Percentiles rank a stretch among this genome's conserved stretches.
These are phyloP conservation scores for Wickerhamiella occidentalis DNA, from an alignment of 805 yeast species.

Conservation along the genomic window DNA sequence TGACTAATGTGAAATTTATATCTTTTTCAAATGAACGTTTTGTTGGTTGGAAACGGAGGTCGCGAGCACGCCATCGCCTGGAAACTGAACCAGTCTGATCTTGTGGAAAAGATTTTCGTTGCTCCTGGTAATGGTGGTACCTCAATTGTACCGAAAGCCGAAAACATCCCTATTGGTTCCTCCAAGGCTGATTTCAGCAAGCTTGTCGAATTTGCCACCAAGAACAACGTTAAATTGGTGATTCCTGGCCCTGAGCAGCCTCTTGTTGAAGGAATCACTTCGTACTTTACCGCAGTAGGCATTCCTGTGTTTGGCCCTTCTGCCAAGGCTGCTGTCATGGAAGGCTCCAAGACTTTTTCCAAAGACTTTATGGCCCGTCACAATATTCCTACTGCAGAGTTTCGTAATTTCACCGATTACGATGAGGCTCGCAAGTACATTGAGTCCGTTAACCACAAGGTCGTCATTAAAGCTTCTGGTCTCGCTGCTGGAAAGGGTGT, in stretches of 20 bases:
- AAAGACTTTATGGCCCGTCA: constrained; percentile 89
- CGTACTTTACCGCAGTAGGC: constrained; percentile 65
- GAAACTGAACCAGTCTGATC: constrained; percentile 70
- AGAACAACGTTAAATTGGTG: constrained; percentile 55
- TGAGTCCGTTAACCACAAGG: constrained; percentile 49
- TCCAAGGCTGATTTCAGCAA: constrained; percentile 53
- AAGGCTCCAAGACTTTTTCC: constrained; percentile 91
- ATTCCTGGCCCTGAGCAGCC: constrained; percentile 99
- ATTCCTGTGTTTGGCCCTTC: constrained; percentile 97
- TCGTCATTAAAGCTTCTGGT: constrained; percentile 95
- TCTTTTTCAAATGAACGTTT: constrained; percentile 39
- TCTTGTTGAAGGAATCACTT: constrained; percentile 80
- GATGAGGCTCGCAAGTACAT: constrained; percentile 67
- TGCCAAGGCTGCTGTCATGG: constrained; percentile 80
- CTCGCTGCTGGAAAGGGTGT: constrained; percentile 99
- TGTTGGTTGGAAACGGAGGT: constrained; percentile 94
- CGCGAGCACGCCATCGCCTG: constrained; percentile 96
- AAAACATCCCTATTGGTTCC: constrained; percentile 58
- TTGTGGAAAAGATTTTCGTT: constrained; percentile 63
- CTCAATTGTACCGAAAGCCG: constrained; percentile 39
- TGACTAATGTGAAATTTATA: neutral
- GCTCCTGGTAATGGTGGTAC: constrained; percentile 98
- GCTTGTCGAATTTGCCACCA: constrained; percentile 62
- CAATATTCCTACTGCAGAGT: constrained; percentile 88
- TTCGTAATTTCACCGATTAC: constrained; percentile 65